Conservation (phyloP, 2,329 filamentous ascomycete species). For the Phialophora tarda region DNA sequence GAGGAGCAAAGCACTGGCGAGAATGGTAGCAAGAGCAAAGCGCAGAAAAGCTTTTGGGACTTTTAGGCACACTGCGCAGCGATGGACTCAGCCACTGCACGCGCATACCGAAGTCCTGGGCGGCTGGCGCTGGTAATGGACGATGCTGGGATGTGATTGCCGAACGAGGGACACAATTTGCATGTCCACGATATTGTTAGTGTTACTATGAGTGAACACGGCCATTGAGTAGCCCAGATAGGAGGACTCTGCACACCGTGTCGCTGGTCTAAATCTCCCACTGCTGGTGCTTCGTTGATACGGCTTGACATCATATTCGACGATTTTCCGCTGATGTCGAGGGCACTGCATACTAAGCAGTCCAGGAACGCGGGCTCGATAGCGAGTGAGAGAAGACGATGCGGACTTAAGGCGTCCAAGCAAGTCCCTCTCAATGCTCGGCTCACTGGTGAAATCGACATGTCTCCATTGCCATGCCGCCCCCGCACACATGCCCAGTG, state of each 20-base stretch:
- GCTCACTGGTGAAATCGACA: not conserved
- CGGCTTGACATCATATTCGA: slow-evolving; percentile 22
- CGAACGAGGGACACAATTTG: slow-evolving; percentile 4
- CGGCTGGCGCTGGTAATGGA: slow-evolving; percentile 1
- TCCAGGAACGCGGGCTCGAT: slow-evolving; percentile 18
- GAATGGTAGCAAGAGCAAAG: slow-evolving; percentile 17
- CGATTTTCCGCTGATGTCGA: not conserved
- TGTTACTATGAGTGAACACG: not conserved
- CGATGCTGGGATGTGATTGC: not conserved
- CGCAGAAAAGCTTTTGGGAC: slow-evolving; percentile 39
- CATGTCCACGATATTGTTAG: slow-evolving; percentile 10
- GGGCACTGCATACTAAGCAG: slow-evolving; percentile 4
- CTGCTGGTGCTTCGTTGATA: not conserved
- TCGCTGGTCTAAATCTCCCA: too few relatives aligned
- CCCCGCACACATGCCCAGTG: slow-evolving; percentile 13
- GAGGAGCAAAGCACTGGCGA: slow-evolving; percentile 14
- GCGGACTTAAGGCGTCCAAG: slow-evolving; percentile 24
- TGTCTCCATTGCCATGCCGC: slow-evolving; percentile 1
- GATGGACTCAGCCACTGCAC: not conserved
- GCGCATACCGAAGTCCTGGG: not conserved
- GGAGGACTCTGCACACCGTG: not conserved
- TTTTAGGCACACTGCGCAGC: slow-evolving; percentile 31
- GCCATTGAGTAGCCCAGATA: not conserved
- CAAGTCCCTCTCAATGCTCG: not conserved
- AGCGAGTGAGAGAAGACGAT: not conserved